Percentiles rank a stretch among this genome's conserved stretches.
Conservation (phyloP, 2,329 filamentous ascomycete genomes). For the Cordyceps javanica region DNA sequence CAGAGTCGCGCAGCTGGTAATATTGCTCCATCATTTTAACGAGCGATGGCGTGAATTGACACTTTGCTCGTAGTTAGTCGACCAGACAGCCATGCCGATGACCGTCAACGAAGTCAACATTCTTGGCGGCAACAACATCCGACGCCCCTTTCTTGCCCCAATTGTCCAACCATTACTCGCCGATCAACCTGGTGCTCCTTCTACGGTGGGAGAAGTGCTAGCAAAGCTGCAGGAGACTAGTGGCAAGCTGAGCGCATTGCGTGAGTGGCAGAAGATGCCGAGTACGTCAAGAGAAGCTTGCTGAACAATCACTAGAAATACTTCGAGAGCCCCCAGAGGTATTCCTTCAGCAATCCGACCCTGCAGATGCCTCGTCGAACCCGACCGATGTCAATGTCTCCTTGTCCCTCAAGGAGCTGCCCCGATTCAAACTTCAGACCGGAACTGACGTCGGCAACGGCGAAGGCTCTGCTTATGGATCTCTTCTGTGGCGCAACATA, state of each 20-base stretch:
- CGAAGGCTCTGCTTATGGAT: slow-evolving; percentile 89
- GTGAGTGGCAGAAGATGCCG: slow-evolving; percentile 40
- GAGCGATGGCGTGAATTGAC: neutral
- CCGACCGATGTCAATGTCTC: slow-evolving; percentile 78
- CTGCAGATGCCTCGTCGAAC: slow-evolving; percentile 60
- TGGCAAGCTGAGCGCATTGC: slow-evolving; percentile 72
- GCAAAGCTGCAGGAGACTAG: slow-evolving; percentile 63
- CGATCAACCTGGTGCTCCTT: slow-evolving; percentile 57
- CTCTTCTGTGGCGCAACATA: slow-evolving; percentile 81
- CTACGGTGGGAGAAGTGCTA: slow-evolving; percentile 76
- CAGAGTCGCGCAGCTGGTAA: slow-evolving; percentile 32
- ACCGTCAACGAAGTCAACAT: slow-evolving; percentile 81
- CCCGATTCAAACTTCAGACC: slow-evolving; percentile 81
- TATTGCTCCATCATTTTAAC: neutral
- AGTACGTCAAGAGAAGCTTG: neutral
- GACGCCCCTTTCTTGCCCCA: slow-evolving; percentile 73
- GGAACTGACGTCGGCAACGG: slow-evolving; percentile 91
- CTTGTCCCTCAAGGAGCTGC: slow-evolving; percentile 74
- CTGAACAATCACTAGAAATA: slow-evolving; percentile 54
- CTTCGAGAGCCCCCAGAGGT: slow-evolving; percentile 79
- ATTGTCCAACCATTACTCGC: slow-evolving; percentile 73
- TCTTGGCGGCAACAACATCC: slow-evolving; percentile 77
- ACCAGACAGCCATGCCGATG: slow-evolving; percentile 81
- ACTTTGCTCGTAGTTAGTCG: slow-evolving; percentile 34
- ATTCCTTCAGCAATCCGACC: slow-evolving; percentile 71